A percentile compares a stretch with the other conserved stretches of the same genome.
Conservation (phyloP, 108 stramenopile genomes). For the Skeletonema costatum region DNA sequence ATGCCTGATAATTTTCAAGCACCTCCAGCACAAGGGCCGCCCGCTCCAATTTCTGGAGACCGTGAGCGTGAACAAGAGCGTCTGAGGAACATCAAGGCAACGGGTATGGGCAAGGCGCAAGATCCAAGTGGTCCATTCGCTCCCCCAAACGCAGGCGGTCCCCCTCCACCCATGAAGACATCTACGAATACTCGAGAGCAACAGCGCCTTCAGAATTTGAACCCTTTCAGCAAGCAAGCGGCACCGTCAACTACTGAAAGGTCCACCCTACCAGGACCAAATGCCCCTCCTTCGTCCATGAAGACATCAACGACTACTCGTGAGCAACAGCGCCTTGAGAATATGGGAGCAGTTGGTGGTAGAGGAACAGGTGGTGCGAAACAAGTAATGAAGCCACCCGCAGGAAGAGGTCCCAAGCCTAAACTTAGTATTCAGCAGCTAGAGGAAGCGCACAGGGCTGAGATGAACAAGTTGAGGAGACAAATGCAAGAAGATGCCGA, state of each 20-base stretch:
- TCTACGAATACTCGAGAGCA: constrained; percentile 21
- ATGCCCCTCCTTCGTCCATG: background rate
- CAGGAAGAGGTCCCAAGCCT: background rate
- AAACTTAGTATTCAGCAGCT: constrained; percentile 9
- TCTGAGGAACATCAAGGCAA: constrained; percentile 14
- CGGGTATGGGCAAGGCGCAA: background rate
- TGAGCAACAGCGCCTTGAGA: constrained; percentile 35
- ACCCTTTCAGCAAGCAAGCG: background rate
- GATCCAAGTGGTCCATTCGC: background rate
- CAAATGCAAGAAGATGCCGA: constrained; percentile 4
- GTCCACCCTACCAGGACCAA: constrained; percentile 11
- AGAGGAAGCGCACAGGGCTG: constrained; percentile 19
- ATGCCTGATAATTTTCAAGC: background rate
- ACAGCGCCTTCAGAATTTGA: constrained; percentile 17
- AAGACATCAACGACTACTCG: constrained; percentile 39
- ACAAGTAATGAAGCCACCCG: background rate
- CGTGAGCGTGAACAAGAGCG: constrained; percentile 26
- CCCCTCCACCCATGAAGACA: constrained; percentile 15
- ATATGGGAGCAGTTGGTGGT: constrained; percentile 19
- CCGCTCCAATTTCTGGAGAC: constrained; percentile 18
- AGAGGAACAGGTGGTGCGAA: background rate
- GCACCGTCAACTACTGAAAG: constrained; percentile 3
- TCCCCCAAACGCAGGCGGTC: constrained; percentile 3
- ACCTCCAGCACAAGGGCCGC: background rate
- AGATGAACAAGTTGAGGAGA: constrained; percentile 22